phyloP scores from a whole-genome alignment of 2,329 filamentous ascomycete species.

The Colletotrichum sidae region DNA sequence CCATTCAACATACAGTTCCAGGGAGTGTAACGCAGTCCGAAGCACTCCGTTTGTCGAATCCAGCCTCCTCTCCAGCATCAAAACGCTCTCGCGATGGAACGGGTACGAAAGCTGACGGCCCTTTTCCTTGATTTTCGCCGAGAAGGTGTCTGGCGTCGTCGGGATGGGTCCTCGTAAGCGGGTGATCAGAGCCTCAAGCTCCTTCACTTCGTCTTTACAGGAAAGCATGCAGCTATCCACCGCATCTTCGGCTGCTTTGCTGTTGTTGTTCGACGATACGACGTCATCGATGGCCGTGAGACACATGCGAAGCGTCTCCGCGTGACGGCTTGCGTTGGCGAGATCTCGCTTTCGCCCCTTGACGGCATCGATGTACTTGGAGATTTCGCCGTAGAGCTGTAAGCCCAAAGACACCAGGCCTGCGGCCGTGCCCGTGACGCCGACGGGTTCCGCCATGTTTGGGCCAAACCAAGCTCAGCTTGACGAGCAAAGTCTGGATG shows the following conservation, averaged over 20 bases:
- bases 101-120: not conserved
- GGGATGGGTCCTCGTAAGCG: not conserved
- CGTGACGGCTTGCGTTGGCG: not conserved
- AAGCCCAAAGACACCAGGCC: not conserved
- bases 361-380: slow-evolving; percentile 7
- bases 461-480: too few relatives aligned
- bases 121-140: not conserved
- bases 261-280: not conserved
- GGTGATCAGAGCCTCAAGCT: accelerated
- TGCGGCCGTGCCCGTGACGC: slow-evolving; percentile 3
- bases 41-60: not conserved
- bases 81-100: not conserved
- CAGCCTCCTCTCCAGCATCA: not conserved
- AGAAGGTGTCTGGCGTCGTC: not conserved
- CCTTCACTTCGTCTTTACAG: not conserved
- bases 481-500: too few relatives aligned
- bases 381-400: slow-evolving; percentile 9
- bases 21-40: not conserved
- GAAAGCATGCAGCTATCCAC: not conserved
- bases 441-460: slow-evolving; percentile 6
- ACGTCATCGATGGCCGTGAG: not conserved
- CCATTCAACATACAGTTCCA: not conserved
- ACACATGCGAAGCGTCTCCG: not conserved
- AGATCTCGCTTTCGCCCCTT: not conserved
- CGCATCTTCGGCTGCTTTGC: not conserved